These are phyloP conservation scores for Gynandropsis gynandra DNA, from an alignment of 345 rosid genomes.

Conservation along the genomic window DNA sequence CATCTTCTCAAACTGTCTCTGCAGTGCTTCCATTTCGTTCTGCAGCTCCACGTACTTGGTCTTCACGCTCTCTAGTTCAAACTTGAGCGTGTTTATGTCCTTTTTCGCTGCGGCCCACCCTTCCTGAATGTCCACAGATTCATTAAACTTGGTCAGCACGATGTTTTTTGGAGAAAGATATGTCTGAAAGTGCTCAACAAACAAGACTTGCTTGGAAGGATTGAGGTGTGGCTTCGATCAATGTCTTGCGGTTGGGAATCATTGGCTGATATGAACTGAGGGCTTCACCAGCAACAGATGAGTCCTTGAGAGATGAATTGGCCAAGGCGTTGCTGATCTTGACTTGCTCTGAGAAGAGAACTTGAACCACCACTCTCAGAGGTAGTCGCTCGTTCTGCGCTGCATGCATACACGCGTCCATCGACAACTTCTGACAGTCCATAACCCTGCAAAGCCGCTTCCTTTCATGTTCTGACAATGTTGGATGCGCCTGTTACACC, in stretches of 20 bases:
- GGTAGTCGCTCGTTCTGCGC: constrained; percentile 97
- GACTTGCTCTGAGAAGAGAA: constrained; percentile 91
- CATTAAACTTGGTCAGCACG: background rate
- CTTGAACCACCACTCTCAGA: constrained; percentile 81
- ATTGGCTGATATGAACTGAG: constrained; percentile 56
- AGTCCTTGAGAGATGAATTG: constrained; percentile 52
- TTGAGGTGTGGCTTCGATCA: constrained; percentile 82
- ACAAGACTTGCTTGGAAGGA: constrained; percentile 57
- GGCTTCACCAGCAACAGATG: constrained; percentile 34
- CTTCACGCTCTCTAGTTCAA: constrained; percentile 82
- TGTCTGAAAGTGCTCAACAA: background rate
- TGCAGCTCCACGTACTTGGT: constrained; percentile 82
- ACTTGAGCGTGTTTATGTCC: constrained; percentile 84
- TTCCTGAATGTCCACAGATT: constrained; percentile 32
- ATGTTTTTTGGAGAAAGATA: no score
- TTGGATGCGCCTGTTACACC: constrained; percentile 75
- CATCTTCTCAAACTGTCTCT: constrained; percentile 71
- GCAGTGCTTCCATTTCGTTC: constrained; percentile 77
- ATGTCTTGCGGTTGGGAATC: constrained; percentile 67
- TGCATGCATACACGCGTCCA: constrained; percentile 96
- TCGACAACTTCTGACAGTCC: constrained; percentile 96
- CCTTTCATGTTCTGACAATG: constrained; percentile 91
- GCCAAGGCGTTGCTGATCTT: constrained; percentile 84
- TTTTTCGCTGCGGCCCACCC: constrained; percentile 90
- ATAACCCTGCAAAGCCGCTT: constrained; percentile 86